A percentile compares a stretch with the other conserved stretches of the same genome.
Conservation (phyloP, 495 filamentous ascomycete genomes). For the Penicillium malachiteum region DNA sequence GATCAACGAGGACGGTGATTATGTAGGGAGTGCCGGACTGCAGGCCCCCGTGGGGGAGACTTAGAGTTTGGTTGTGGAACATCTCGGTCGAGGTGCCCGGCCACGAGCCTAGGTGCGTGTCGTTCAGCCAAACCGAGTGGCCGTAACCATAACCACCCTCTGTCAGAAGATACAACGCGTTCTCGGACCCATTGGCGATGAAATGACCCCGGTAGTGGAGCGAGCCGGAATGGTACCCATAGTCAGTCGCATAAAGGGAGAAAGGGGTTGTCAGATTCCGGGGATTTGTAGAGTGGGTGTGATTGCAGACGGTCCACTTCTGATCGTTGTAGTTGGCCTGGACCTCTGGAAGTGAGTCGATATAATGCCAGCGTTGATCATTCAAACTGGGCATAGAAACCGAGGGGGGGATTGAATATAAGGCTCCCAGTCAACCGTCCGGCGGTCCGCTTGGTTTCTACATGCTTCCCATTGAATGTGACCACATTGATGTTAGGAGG, state of each 20-base stretch:
- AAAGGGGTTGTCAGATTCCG: slow-evolving; percentile 50
- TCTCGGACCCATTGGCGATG: not conserved
- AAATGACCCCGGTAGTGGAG: slow-evolving; percentile 55
- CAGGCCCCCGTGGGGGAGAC: not conserved
- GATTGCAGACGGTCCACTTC: slow-evolving; percentile 51
- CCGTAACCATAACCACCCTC: not conserved
- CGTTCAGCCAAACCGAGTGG: not conserved
- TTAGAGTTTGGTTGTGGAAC: slow-evolving; percentile 1
- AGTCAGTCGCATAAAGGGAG: slow-evolving; percentile 59
- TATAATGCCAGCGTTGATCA: not conserved
- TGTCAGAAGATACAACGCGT: not conserved
- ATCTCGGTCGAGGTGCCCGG: not conserved
- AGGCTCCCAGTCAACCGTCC: not conserved
- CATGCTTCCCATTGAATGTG: not conserved
- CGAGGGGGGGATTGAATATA: not conserved
- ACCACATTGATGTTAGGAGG: not conserved
- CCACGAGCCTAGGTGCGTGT: not conserved
- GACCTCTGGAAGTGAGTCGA: slow-evolving; percentile 54
- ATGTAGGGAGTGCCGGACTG: slow-evolving; percentile 30
- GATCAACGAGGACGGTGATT: slow-evolving; percentile 62
- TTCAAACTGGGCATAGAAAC: not conserved
- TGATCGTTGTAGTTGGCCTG: slow-evolving; percentile 54
- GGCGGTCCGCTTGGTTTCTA: not conserved
- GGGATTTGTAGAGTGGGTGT: slow-evolving; percentile 51
- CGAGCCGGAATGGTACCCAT: slow-evolving; percentile 61